phyloP scores from a whole-genome alignment of 169 alveolate genomes.

The Plasmodium coatneyi region DNA sequence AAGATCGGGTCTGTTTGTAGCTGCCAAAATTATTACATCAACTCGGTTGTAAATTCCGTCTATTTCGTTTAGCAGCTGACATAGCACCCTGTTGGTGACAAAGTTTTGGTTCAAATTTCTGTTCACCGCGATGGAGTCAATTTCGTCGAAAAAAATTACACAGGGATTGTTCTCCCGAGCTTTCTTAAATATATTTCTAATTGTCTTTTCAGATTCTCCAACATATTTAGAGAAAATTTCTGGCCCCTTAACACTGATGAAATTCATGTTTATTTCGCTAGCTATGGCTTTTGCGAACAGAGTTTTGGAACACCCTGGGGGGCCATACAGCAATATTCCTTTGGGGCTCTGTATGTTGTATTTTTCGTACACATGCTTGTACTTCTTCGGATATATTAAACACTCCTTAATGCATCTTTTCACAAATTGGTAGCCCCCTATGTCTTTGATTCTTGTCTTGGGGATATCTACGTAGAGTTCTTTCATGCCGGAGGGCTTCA shows the following conservation, averaged over 20 bases:
- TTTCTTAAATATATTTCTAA: conserved; percentile 95
- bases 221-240: conserved; percentile 99
- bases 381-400: conserved; percentile 98
- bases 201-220: conserved; percentile 98
- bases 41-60: conserved; percentile 95
- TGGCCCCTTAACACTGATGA: conserved; percentile 99
- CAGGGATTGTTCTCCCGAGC: conserved; percentile 98
- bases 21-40: conserved; percentile 97
- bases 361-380: conserved; percentile 90
- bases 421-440: conserved; percentile 98
- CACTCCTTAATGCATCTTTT: conserved; percentile 94
- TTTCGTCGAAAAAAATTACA: conserved; percentile 98
- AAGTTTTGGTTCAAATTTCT: conserved; percentile 69
- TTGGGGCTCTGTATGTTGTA: conserved; percentile 94
- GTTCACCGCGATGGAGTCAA: conserved; percentile 93
- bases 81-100: conserved; percentile 96
- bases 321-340: conserved; percentile 99
- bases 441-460: conserved; percentile 96
- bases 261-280: conserved; percentile 97
- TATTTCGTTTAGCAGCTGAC: conserved; percentile 98
- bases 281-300: conserved; percentile 99
- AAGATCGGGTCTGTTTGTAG: conserved; percentile 98
- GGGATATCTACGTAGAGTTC: conserved; percentile 94
- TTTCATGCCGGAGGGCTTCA: conserved; percentile 84
- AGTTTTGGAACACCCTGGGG: conserved; percentile 99